Base-by-base conservation (phyloP, 2,329 filamentous ascomycete species). In the Nigrograna mackinnonii region DNA sequence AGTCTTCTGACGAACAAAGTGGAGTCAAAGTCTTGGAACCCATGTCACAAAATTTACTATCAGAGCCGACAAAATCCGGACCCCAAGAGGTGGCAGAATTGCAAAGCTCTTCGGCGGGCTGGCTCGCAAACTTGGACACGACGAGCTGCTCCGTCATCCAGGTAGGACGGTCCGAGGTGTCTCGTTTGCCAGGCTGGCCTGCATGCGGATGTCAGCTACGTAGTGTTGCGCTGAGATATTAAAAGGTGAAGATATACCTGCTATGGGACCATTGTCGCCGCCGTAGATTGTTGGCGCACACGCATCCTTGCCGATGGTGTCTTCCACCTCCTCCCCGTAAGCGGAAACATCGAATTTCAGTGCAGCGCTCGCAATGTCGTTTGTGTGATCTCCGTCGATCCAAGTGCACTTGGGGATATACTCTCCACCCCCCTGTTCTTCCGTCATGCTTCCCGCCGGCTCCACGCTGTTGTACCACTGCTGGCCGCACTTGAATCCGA, bases 341-440 rank as follows among this genome's bases (percentile, higher is more conserved):
- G 46, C 42, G n/a, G 20, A 32, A 21, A 44, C 24, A 7, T 41
- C 22, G 31, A 49, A 38, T 21, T 46, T 49, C 17, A 49, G 17
- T 14, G 42, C 33, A 18, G 37, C 39, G 20, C 14, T 46, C 14
- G 14, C 33, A 35, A 49, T 43, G 9, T 35, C 24, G 26, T 49
- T 39, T 11, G 33, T 46, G 18, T 49, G 37, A 44, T 51, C 42
- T 11, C 19, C 46, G 35, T 51, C 46, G 12, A 51, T 22, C 48
- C 46, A 51, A n/a, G 42, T 49, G 37, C 46, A 51, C 18, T 37
- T 34, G 9, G 46, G 48, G 6, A 40, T 37, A 26, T 43, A 51
- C 22, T 35, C 13, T 5, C 20, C 22, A 12, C 31, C 22, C 12
- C 17, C 16, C 6, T 43, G 17, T 22, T 41, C 30, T 6, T 37